Evolutionary conservation across 2,329 filamentous ascomycete genomes (phyloP).

Genomic region (Colletotrichum tropicale): DNA sequence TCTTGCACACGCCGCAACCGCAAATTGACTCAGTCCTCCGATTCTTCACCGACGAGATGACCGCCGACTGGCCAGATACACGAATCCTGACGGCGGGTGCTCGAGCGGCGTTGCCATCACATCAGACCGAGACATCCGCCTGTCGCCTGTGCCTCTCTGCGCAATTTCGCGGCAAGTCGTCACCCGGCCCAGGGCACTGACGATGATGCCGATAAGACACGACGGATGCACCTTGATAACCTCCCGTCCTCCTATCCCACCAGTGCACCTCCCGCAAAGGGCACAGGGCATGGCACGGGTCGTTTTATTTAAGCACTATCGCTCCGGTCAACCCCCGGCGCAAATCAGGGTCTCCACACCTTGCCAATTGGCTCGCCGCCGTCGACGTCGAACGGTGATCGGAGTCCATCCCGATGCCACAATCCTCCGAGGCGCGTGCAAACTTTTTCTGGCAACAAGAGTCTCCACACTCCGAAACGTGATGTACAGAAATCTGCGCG

Average conservation of each 20-base stretch:
- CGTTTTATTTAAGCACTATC: slow-evolving; percentile 1
- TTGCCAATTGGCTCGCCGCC: not conserved
- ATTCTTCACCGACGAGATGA: not conserved
- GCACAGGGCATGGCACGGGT: not conserved
- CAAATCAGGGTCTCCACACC: slow-evolving; percentile 17
- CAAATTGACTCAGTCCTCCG: not conserved
- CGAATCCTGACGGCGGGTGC: not conserved
- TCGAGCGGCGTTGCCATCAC: not conserved
- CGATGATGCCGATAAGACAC: not conserved
- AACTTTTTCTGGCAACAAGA: slow-evolving; percentile 4
- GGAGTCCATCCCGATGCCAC: slow-evolving; percentile 14
- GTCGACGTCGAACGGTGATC: not conserved
- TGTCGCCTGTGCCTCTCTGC: not conserved
- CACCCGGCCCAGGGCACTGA: not conserved
- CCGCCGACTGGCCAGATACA: not conserved
- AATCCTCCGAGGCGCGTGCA: slow-evolving; percentile 10
- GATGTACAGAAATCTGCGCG: not conserved
- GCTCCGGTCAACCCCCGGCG: slow-evolving; percentile 15
- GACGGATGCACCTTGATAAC: not conserved
- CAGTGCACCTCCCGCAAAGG: not conserved
- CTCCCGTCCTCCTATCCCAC: not conserved
- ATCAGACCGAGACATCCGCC: slow-evolving; percentile 2
- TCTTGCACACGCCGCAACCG: not conserved
- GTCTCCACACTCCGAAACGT: not conserved
- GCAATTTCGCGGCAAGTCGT: not conserved